Evolutionary conservation across 176 grass and related monocot species (phyloP).

Genomic region (Lolium rigidum): DNA sequence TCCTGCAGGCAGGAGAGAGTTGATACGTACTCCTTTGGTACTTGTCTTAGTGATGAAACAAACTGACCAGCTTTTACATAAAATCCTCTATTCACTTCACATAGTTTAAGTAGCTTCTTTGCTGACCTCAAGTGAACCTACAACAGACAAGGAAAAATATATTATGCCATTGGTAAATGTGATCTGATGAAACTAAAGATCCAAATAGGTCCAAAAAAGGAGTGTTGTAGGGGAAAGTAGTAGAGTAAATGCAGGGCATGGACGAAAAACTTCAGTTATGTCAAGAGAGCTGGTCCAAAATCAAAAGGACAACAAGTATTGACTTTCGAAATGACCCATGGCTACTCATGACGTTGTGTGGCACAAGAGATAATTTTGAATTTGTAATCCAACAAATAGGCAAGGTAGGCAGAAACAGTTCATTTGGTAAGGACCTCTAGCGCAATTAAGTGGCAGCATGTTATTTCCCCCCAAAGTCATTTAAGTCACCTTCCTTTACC

Average conservation of each 20-base stretch:
- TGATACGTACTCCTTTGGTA: slow-evolving; percentile 86
- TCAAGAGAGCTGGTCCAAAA: background rate
- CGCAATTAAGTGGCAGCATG: background rate
- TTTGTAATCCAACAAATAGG: background rate
- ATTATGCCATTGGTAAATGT: slow-evolving; percentile 3
- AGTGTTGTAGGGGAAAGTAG: background rate
- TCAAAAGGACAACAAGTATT: background rate
- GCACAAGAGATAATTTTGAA: background rate
- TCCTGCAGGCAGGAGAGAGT: slow-evolving; percentile 88
- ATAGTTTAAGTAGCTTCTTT: slow-evolving; percentile 74
- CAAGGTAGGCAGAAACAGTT: background rate
- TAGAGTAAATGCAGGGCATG: background rate
- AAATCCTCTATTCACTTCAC: slow-evolving; percentile 85
- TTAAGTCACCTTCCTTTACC: no score
- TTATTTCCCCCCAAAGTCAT: background rate
- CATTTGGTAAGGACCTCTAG: background rate
- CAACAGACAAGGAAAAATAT: background rate
- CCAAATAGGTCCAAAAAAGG: background rate
- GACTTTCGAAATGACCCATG: slow-evolving; percentile 1
- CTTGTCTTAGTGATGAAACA: slow-evolving; percentile 91
- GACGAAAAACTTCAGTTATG: slow-evolving; percentile 8
- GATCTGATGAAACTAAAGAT: background rate
- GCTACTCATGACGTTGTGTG: background rate
- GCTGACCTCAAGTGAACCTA: slow-evolving; percentile 90
- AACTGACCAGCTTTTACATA: slow-evolving; percentile 99